Percentiles rank a stretch among this genome's conserved stretches.
Evolutionary conservation across 495 filamentous ascomycete species (phyloP).

Genomic region (Collariella sp.): DNA sequence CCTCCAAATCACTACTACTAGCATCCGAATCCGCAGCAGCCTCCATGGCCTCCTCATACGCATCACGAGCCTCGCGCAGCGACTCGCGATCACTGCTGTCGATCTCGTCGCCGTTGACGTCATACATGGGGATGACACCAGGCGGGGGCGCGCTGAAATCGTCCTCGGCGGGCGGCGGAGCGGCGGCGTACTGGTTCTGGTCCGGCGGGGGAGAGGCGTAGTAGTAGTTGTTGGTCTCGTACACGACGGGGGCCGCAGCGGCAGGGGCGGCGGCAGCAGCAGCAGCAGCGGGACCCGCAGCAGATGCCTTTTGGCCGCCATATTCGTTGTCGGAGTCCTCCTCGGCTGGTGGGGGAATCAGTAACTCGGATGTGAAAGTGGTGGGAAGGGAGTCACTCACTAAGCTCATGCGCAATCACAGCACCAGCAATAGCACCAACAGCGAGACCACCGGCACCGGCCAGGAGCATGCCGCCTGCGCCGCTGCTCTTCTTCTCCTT

Average conservation of each 20-base stretch:
- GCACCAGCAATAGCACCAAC: conserved; percentile 50
- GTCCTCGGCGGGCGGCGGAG: conserved; percentile 20
- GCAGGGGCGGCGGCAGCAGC: neutral
- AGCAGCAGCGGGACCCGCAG: neutral
- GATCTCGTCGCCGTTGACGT: conserved; percentile 32
- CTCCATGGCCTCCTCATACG: conserved; percentile 34
- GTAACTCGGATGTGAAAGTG: neutral
- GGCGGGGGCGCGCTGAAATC: conserved; percentile 8
- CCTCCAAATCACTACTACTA: conserved; percentile 37
- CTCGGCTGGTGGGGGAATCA: neutral
- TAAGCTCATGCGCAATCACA: conserved; percentile 44
- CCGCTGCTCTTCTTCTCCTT: conserved; percentile 39
- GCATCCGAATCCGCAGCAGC: conserved; percentile 28
- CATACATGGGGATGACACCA: conserved; percentile 15
- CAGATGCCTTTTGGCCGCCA: neutral
- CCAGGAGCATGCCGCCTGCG: conserved; percentile 35
- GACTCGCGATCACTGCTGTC: conserved; percentile 35
- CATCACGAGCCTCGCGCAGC: conserved; percentile 29
- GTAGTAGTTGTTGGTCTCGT: conserved; percentile 25
- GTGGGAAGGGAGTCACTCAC: conserved; percentile 29
- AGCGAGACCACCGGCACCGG: conserved; percentile 47
- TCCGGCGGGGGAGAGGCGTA: conserved; percentile 20
- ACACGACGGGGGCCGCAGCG: conserved; percentile 10
- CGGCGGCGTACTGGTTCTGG: conserved; percentile 23
- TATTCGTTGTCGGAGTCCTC: conserved; percentile 5